Evolutionary conservation across 2,329 filamentous ascomycete genomes (phyloP).

Genomic region (Alternaria consortialis): DNA sequence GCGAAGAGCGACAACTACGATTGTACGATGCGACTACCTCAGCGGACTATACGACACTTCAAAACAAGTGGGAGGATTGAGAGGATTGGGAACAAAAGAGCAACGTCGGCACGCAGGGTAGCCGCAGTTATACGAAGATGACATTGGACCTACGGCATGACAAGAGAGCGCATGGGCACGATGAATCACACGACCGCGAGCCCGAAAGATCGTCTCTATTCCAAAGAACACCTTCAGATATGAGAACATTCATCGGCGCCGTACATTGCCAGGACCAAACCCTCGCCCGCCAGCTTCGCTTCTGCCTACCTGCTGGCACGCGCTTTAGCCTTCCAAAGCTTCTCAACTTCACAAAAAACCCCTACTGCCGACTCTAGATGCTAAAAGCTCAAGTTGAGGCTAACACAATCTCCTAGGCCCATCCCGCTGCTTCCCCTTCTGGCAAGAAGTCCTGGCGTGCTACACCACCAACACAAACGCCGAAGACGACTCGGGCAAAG

Average conservation of each 20-base stretch:
- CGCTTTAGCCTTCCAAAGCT: not conserved
- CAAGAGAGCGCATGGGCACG: not conserved
- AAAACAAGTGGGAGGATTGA: rapidly evolving
- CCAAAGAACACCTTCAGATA: no score
- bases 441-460: constrained; percentile 98
- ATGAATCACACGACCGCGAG: not conserved
- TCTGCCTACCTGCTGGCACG: no score
- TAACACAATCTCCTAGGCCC: constrained; percentile 59
- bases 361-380: no score
- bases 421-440: constrained; percentile 96
- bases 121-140: not conserved
- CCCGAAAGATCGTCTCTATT: not conserved
- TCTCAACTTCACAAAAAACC: not conserved
- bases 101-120: not conserved
- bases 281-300: not conserved
- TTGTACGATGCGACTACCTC: not conserved
- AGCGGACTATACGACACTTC: not conserved
- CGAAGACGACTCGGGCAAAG: constrained; percentile 81
- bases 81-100: no score
- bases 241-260: not conserved
- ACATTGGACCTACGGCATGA: not conserved
- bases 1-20: constrained; percentile 11
- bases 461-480: constrained; percentile 92
- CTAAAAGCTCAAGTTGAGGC: not conserved
- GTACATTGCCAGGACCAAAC: rapidly evolving